Conservation (phyloP, 148 eudicot genomes). For the Rhododendron simsii region DNA sequence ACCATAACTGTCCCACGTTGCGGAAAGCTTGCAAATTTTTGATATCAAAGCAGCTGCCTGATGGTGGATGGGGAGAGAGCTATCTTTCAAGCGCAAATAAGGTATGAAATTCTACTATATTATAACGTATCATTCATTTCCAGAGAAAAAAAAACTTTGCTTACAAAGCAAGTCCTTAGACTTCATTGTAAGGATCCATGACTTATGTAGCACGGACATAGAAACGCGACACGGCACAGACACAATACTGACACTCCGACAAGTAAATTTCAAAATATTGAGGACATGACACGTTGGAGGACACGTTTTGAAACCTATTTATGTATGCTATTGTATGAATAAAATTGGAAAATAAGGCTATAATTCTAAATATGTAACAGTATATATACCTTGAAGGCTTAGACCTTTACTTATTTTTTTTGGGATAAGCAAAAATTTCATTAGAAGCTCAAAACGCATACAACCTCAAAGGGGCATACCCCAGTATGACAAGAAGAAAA, state of each 20-base stretch:
- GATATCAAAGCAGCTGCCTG: slow-evolving; percentile 47
- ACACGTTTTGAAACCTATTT: not conserved
- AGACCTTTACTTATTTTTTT: too few species aligned
- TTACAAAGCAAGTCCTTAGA: not conserved
- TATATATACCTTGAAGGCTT: too few species aligned
- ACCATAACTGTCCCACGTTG: slow-evolving; percentile 30
- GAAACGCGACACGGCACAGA: too few species aligned
- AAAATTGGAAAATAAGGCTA: not conserved
- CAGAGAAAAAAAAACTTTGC: not conserved
- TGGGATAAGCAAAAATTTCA: too few species aligned
- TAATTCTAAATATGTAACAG: too few species aligned
- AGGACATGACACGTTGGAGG: not conserved
- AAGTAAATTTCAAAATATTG: too few species aligned
- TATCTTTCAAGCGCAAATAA: slow-evolving; percentile 54
- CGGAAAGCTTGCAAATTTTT: slow-evolving; percentile 53
- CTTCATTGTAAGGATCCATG: not conserved
- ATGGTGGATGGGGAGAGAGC: slow-evolving; percentile 77
- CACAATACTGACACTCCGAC: too few species aligned
- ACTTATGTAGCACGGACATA: not conserved
- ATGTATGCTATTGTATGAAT: too few species aligned
- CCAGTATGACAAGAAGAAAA: too few species aligned
- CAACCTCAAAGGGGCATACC: too few species aligned
- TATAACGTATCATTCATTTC: not conserved
- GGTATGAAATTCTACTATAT: slow-evolving; percentile 16
- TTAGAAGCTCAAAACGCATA: too few species aligned